Conservation (phyloP, 768 basidiomycete species). For the Strobilomyces dryophilus region DNA sequence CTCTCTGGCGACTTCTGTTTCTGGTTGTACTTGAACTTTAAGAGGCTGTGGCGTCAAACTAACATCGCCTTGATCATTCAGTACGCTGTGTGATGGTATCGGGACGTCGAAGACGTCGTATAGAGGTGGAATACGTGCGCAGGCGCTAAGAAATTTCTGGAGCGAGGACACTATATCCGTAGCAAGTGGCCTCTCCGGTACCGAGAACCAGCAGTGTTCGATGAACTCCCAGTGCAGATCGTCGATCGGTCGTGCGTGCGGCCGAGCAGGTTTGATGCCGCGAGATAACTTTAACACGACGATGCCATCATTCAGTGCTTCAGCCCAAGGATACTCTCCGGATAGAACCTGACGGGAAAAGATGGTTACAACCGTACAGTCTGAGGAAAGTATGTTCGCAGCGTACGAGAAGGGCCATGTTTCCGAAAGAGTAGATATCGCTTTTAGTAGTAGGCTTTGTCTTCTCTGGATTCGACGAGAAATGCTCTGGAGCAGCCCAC, state of each 20-base stretch:
- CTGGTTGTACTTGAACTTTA: no score
- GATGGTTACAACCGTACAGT: not conserved
- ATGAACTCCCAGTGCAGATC: slow-evolving; percentile 9
- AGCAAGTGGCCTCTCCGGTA: not conserved
- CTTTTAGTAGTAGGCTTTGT: not conserved
- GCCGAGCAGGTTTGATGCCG: not conserved
- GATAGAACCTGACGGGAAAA: slow-evolving; percentile 19
- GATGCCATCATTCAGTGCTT: not conserved
- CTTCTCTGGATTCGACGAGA: slow-evolving; percentile 16
- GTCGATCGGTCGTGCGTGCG: not conserved
- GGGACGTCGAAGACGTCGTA: no score
- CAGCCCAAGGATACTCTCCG: not conserved
- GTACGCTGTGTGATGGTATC: no score
- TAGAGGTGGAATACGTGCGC: not conserved
- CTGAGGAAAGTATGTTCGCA: no score
- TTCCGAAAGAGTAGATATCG: slow-evolving; percentile 8
- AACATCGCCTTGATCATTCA: no score
- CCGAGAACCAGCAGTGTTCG: slow-evolving; percentile 3
- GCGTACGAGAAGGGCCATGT: slow-evolving; percentile 20
- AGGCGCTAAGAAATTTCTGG: not conserved
- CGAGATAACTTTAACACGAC: slow-evolving; percentile 5
- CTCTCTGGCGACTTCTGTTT: no score
- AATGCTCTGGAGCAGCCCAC: slow-evolving; percentile 38
- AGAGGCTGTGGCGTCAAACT: no score
- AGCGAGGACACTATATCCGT: not conserved